phyloP scores from a whole-genome alignment of 352 stramenopile species.

The Phytophthora capsici region DNA sequence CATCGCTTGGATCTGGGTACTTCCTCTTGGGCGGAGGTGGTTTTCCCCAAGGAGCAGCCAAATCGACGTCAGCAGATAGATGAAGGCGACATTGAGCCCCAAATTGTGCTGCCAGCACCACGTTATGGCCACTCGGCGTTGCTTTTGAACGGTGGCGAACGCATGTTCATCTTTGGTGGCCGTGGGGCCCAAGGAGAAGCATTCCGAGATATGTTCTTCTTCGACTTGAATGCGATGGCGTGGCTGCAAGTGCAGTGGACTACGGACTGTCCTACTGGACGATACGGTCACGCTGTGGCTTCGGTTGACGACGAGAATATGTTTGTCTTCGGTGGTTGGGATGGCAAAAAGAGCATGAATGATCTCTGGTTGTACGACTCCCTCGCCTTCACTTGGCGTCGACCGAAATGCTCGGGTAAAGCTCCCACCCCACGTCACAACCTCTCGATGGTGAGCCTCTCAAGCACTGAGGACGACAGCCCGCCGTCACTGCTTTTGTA shows the following conservation, averaged over 20 bases:
- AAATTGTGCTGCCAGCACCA: constrained; percentile 55
- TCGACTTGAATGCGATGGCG: constrained; percentile 81
- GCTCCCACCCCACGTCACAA: constrained; percentile 75
- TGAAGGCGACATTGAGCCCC: constrained; percentile 35
- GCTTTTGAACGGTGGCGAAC: constrained; percentile 63
- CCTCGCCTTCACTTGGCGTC: constrained; percentile 72
- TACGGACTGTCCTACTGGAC: constrained; percentile 73
- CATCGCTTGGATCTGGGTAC: constrained; percentile 87
- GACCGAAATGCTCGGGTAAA: constrained; percentile 70
- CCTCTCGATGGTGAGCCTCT: constrained; percentile 56
- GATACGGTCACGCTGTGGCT: constrained; percentile 72
- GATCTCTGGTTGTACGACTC: constrained; percentile 83
- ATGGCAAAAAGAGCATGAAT: constrained; percentile 76
- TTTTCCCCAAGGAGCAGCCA: constrained; percentile 43
- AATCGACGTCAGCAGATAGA: constrained; percentile 24
- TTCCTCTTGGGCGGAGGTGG: constrained; percentile 75
- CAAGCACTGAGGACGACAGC: constrained; percentile 14
- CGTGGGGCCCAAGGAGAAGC: constrained; percentile 51
- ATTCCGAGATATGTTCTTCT: constrained; percentile 90
- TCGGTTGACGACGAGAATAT: constrained; percentile 79
- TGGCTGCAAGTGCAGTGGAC: constrained; percentile 91
- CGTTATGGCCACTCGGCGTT: constrained; percentile 90
- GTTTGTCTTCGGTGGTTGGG: constrained; percentile 90
- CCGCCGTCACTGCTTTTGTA: constrained; percentile 64
- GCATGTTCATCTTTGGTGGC: constrained; percentile 86